Conservation (phyloP, 371 early-diverging fungal species). For the Gilbertella persicaria region DNA sequence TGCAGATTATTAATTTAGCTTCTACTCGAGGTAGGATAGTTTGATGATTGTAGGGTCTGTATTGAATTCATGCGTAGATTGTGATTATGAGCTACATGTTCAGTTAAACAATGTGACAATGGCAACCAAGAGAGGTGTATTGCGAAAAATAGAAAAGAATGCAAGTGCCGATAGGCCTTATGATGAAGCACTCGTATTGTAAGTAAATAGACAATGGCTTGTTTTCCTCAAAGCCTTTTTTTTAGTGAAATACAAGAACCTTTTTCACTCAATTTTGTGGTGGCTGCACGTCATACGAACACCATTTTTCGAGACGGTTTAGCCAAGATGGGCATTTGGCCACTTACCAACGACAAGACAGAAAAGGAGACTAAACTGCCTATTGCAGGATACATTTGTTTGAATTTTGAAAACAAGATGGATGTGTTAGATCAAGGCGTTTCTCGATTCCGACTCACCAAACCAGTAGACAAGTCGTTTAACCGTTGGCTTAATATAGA, state of each 20-base stretch:
- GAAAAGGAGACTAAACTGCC: not conserved
- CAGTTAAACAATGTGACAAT: slow-evolving; percentile 14
- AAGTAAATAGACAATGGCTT: not conserved
- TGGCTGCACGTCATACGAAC: slow-evolving; percentile 22
- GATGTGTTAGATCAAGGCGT: slow-evolving; percentile 20
- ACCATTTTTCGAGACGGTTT: slow-evolving; percentile 17
- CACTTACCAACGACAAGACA: not conserved
- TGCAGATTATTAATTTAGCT: slow-evolving; percentile 26
- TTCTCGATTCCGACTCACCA: slow-evolving; percentile 15
- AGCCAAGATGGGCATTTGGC: slow-evolving; percentile 20
- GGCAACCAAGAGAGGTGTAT: slow-evolving; percentile 8
- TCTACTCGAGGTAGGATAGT: slow-evolving; percentile 21
- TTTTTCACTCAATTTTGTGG: slow-evolving; percentile 21
- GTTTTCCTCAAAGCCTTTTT: not conserved
- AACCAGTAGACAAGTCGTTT: slow-evolving; percentile 7
- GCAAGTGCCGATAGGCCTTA: slow-evolving; percentile 16
- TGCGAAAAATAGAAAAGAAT: slow-evolving; percentile 16
- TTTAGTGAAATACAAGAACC: slow-evolving; percentile 25
- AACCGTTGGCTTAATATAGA: slow-evolving; percentile 21
- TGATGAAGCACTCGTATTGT: slow-evolving; percentile 21
- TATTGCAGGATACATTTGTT: slow-evolving; percentile 10
- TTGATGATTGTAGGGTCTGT: not conserved
- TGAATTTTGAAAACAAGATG: slow-evolving; percentile 21
- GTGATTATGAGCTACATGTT: slow-evolving; percentile 20
- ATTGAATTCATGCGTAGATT: slow-evolving; percentile 22